A percentile compares a stretch with the other conserved stretches of the same genome.
phyloP scores from a whole-genome alignment of 768 basidiomycete species.

The Tulasnella sp. region DNA sequence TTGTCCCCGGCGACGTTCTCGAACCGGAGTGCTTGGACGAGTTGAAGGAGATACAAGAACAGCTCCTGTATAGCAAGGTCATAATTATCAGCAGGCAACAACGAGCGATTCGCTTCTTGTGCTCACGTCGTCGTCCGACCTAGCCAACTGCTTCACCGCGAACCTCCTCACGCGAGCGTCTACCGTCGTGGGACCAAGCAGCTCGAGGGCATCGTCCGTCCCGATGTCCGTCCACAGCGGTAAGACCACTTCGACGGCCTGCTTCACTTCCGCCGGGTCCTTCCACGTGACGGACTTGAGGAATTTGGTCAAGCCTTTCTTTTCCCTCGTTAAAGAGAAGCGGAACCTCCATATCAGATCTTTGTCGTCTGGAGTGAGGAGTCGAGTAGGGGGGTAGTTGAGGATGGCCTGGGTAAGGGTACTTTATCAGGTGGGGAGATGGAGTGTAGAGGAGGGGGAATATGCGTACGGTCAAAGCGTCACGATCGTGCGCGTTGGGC shows the following conservation, averaged over 20 bases:
- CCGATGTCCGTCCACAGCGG: constrained; percentile 97
- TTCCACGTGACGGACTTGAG: constrained; percentile 96
- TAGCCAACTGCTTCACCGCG: constrained; percentile 79
- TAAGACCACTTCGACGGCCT: constrained; percentile 90
- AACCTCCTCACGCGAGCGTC: constrained; percentile 90
- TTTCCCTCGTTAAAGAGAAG: constrained; percentile 90
- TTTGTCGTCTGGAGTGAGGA: constrained; percentile 82
- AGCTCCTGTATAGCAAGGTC: constrained; percentile 55
- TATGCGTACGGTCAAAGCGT: constrained; percentile 70
- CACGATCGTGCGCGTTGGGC: constrained; percentile 90
- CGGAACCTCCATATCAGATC: constrained; percentile 98
- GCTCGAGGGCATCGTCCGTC: constrained; percentile 89
- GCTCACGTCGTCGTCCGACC: constrained; percentile 88
- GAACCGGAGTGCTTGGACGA: constrained; percentile 96
- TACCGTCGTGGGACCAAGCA: constrained; percentile 80
- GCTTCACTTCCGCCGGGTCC: constrained; percentile 91
- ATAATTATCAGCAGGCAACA: not conserved
- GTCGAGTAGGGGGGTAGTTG: constrained; percentile 80
- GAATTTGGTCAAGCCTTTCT: constrained; percentile 93
- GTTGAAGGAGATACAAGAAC: constrained; percentile 80
- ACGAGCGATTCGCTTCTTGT: not conserved
- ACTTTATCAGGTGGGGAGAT: not conserved
- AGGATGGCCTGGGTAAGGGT: constrained; percentile 59
- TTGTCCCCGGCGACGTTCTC: constrained; percentile 74
- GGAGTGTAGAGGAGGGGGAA: not conserved